Evolutionary conservation across 73 alveolate genomes (phyloP).

Genomic region (Paramecium octaurelia): DNA sequence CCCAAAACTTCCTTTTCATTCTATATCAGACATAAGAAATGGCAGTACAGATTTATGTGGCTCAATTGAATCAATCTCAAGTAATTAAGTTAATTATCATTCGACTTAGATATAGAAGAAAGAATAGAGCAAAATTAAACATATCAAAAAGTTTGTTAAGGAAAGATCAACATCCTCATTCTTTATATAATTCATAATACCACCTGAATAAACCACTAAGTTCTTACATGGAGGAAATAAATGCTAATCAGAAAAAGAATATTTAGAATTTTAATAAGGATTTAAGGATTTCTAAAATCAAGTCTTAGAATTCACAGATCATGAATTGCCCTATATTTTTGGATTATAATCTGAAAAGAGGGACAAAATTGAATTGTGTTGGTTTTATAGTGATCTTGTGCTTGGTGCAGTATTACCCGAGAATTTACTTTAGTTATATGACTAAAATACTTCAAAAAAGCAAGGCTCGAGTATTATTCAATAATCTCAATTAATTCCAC

Average conservation of each 20-base stretch:
- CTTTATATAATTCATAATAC: neutral
- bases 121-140: neutral
- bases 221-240: neutral
- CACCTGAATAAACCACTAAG: neutral
- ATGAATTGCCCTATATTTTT: neutral
- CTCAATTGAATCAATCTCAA: neutral
- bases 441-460: neutral
- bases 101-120: neutral
- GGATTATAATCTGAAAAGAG: neutral
- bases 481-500: neutral
- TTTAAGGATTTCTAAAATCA: neutral
- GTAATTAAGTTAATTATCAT: neutral
- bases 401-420: neutral
- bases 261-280: neutral
- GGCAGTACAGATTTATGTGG: neutral
- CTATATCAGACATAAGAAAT: neutral
- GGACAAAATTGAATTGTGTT: neutral
- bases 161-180: neutral
- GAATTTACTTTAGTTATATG: neutral
- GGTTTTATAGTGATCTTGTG: neutral
- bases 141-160: neutral
- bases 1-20: neutral
- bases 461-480: neutral
- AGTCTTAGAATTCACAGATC: neutral
- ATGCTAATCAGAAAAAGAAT: neutral